Percentiles rank a stretch among this genome's conserved stretches.
Conservation (phyloP, 306 rosid species). For the Dicorynia guianensis region DNA sequence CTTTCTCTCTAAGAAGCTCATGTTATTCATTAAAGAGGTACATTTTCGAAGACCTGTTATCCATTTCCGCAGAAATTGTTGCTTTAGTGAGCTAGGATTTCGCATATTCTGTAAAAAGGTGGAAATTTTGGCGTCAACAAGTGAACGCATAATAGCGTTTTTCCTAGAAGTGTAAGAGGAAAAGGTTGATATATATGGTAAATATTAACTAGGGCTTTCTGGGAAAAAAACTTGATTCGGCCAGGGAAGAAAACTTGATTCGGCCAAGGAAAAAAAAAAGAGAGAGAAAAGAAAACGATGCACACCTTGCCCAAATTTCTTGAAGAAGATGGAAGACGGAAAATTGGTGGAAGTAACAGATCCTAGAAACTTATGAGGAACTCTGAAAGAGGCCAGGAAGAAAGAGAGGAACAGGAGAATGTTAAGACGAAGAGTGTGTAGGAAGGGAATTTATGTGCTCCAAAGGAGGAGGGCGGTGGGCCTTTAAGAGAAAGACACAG, state of each 20-base stretch:
- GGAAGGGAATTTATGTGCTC: constrained; percentile 73
- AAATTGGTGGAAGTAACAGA: too few species aligned
- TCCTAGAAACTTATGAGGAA: constrained; percentile 48
- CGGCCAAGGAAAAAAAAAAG: neutral
- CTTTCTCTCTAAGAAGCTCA: constrained; percentile 68
- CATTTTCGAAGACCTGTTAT: constrained; percentile 65
- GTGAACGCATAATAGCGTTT: neutral
- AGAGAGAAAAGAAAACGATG: neutral
- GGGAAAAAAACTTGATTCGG: neutral
- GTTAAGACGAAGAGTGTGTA: constrained; percentile 53
- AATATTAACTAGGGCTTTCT: constrained; percentile 31
- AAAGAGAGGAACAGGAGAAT: constrained; percentile 17
- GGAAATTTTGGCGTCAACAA: neutral
- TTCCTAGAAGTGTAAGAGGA: neutral
- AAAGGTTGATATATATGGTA: neutral
- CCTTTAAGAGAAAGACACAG: constrained; percentile 75
- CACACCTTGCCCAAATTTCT: constrained; percentile 47
- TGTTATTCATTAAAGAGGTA: constrained; percentile 48
- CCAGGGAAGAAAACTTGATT: neutral
- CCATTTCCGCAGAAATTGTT: constrained; percentile 76
- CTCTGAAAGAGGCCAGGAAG: constrained; percentile 37
- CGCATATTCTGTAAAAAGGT: constrained; percentile 54
- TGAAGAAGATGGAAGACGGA: constrained; percentile 37
- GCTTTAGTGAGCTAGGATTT: constrained; percentile 53
- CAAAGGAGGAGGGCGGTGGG: constrained; percentile 70